Conservation (phyloP, 805 yeast genomes). For the Zygotorulaspora danielsina region DNA sequence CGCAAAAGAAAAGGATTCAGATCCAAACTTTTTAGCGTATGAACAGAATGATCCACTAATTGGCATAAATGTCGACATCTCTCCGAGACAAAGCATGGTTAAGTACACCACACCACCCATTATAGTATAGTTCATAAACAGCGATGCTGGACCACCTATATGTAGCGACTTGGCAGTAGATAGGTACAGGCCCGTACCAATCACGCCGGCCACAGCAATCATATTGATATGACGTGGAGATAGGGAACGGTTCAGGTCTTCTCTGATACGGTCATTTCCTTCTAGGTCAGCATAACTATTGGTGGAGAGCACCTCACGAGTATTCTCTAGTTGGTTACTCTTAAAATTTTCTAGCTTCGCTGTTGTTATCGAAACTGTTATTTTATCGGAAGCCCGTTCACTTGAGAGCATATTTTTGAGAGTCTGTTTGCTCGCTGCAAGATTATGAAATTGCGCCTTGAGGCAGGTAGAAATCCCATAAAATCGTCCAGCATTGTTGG, state of each 20-base stretch:
- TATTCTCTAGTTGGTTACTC: not conserved
- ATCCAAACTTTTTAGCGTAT: constrained; percentile 56
- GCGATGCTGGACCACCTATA: constrained; percentile 50
- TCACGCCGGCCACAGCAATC: constrained; percentile 77
- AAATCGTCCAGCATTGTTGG: no score
- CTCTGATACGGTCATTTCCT: constrained; percentile 8
- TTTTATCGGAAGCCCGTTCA: not conserved
- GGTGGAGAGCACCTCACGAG: constrained; percentile 2
- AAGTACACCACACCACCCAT: constrained; percentile 50
- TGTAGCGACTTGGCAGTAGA: constrained; percentile 50
- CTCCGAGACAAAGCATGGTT: constrained; percentile 53
- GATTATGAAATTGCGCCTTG: no score
- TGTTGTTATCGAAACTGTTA: not conserved
- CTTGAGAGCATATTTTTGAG: not conserved
- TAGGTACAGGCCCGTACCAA: constrained; percentile 65
- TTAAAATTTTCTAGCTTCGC: not conserved
- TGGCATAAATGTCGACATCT: constrained; percentile 53
- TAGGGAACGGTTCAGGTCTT: constrained; percentile 23
- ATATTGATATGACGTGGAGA: constrained; percentile 66
- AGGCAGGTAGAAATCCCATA: no score
- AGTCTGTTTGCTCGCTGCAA: no score
- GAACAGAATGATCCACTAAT: constrained; percentile 56
- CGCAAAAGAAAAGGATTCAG: constrained; percentile 66
- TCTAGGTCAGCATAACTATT: constrained; percentile 2
- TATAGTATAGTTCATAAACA: constrained; percentile 46